Conservation (phyloP, 1,284 basidiomycete species). For the Volvariella surrecta region DNA sequence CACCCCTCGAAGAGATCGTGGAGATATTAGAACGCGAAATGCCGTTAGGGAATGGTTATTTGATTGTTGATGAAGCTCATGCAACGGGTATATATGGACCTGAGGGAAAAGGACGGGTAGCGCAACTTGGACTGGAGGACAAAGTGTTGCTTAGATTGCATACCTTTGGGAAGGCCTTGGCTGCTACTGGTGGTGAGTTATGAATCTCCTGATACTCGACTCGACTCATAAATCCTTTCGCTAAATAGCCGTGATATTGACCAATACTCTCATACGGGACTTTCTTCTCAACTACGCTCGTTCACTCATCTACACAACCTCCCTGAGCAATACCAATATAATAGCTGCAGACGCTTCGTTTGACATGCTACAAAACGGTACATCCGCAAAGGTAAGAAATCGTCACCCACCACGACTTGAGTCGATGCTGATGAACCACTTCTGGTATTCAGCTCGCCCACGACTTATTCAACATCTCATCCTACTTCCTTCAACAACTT, state of each 20-base stretch:
- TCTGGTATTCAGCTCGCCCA: constrained; percentile 20
- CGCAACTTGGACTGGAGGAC: constrained; percentile 52
- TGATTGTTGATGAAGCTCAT: constrained; percentile 89
- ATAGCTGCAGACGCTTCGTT: constrained; percentile 72
- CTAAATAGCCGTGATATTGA: constrained; percentile 68
- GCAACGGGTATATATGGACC: constrained; percentile 78
- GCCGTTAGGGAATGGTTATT: constrained; percentile 52
- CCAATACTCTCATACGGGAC: constrained; percentile 61
- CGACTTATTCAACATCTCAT: constrained; percentile 23
- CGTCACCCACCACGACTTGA: not conserved
- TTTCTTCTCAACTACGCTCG: constrained; percentile 93
- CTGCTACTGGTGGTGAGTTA: constrained; percentile 70
- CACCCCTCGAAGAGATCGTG: constrained; percentile 65
- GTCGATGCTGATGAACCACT: not conserved
- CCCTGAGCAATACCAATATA: constrained; percentile 68
- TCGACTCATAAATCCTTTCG: not conserved
- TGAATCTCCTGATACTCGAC: not conserved
- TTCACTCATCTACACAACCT: constrained; percentile 85
- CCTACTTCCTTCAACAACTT: constrained; percentile 20
- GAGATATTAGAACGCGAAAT: constrained; percentile 50
- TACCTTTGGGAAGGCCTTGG: constrained; percentile 46
- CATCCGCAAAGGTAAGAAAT: constrained; percentile 37
- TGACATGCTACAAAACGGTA: constrained; percentile 65
- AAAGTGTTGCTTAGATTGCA: constrained; percentile 58
- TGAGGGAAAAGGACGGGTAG: constrained; percentile 66